A percentile compares a stretch with the other conserved stretches of the same genome.
These are phyloP conservation scores for Cryptosporidium muris DNA, from an alignment of 169 alveolate genomes.

Conservation along the genomic window DNA sequence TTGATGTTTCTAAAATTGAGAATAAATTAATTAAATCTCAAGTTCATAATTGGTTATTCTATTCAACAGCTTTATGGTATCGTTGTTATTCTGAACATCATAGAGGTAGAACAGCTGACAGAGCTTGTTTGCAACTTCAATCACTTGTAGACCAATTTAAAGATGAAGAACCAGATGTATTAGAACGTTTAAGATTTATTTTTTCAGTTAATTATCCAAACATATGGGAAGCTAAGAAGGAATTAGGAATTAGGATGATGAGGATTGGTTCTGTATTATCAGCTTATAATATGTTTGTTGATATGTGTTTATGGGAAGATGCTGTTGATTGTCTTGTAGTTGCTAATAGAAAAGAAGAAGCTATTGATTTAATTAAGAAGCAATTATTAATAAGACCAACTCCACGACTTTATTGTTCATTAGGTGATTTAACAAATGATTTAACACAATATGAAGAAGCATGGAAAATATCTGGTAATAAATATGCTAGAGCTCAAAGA, in stretches of 20 bases:
- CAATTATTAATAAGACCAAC: conserved; percentile 78
- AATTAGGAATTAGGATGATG: conserved; percentile 81
- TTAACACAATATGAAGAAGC: conserved; percentile 83
- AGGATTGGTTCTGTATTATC: conserved; percentile 80
- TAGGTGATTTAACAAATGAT: conserved; percentile 86
- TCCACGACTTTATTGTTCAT: conserved; percentile 88
- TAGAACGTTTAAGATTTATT: conserved; percentile 75
- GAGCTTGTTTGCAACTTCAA: conserved; percentile 82
- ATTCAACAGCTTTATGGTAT: conserved; percentile 80
- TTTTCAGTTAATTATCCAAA: conserved; percentile 79
- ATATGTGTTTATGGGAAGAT: conserved; percentile 88
- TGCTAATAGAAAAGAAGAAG: conserved; percentile 82
- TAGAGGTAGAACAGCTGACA: conserved; percentile 80
- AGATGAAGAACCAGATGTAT: conserved; percentile 79
- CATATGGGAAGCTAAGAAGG: conserved; percentile 78
- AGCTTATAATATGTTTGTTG: conserved; percentile 88
- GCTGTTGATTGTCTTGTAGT: conserved; percentile 87
- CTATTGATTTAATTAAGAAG: conserved; percentile 82
- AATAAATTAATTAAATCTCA: conserved; percentile 77
- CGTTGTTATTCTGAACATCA: conserved; percentile 82
- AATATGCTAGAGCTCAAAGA: conserved; percentile 89
- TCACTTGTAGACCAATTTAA: conserved; percentile 83
- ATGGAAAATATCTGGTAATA: conserved; percentile 85
- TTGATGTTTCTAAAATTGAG: conserved; percentile 81
- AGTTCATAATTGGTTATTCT: conserved; percentile 82